These are phyloP conservation scores for Podila minutissima DNA, from an alignment of 192 early-diverging fungal genomes.

Conservation along the genomic window DNA sequence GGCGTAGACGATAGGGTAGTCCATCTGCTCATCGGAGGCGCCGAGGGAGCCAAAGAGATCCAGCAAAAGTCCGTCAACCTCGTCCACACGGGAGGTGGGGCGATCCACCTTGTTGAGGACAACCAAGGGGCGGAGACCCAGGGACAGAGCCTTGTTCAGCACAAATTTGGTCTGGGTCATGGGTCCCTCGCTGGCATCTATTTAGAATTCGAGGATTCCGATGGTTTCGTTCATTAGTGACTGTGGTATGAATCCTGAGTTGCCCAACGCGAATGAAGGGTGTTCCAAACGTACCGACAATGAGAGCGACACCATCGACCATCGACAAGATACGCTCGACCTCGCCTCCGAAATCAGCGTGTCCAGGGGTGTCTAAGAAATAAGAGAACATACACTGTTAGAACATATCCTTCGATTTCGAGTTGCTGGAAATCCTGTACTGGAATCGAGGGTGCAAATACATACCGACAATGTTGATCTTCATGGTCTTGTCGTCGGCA, in stretches of 20 bases:
- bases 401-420: not conserved
- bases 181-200: slow-evolving; percentile 83
- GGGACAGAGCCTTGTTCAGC: slow-evolving; percentile 78
- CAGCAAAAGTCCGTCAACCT: slow-evolving; percentile 82
- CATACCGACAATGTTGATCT: slow-evolving; percentile 83
- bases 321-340: slow-evolving; percentile 90
- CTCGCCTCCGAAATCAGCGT: slow-evolving; percentile 77
- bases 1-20: slow-evolving; percentile 80
- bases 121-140: slow-evolving; percentile 78
- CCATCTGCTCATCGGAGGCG: slow-evolving; percentile 81
- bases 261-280: no score
- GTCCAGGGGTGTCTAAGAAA: slow-evolving; percentile 76
- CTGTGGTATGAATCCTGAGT: no score
- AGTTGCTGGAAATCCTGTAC: not conserved
- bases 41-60: slow-evolving; percentile 85
- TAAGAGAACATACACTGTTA: not conserved
- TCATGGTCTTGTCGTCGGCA: slow-evolving; percentile 58
- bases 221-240: not conserved
- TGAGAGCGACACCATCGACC: slow-evolving; percentile 88
- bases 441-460: not conserved
- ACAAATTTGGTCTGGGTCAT: slow-evolving; percentile 95
- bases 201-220: not conserved
- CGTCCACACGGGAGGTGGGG: slow-evolving; percentile 75
- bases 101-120: slow-evolving; percentile 90
- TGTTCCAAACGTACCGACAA: slow-evolving; percentile 60